Evolutionary conservation across 345 rosid genomes (phyloP), one percentile per base, ranked within the genome.

Genomic region (Linum tenue): DNA sequence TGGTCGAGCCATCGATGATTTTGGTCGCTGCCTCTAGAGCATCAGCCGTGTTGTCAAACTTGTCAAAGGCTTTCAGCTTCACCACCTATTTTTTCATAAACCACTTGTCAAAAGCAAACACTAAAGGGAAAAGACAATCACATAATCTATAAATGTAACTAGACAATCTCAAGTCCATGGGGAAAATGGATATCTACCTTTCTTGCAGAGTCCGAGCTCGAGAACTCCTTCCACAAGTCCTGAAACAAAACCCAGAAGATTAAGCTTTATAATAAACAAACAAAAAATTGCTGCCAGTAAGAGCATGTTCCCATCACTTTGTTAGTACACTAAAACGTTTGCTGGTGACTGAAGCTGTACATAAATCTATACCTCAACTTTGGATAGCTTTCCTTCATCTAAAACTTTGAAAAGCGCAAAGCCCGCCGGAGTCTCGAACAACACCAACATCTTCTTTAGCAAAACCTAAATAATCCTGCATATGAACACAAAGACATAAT

Each of bases 31-130:
- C 95, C 77, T 85, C 86, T 43, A 94, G 81, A 39, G 97, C 98
- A 68, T 88, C 96, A 15, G 94, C 68, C 2, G 97, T 94, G 67
- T 94, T 90, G 38, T 90, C 96, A 72, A 90, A 90, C 86, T 90
- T 94, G 2, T 82, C 78, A 78, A 94, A 94, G 61, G 90, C 92
- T 77, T 83, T 83, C 42, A 94, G 79, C 83, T 88, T 85, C 3
- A 90, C 97, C 38, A 90, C 76, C 96, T 92, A 72, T 41, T 6
- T 22, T 38, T 22, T 60, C 15, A 1, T 0, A 35, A 36, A 22
- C 53, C 11, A 48, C 2, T 9, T 1, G 14, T 2, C 9, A 9
- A 4, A 48, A 48, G 2, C 53, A 7, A 48, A 48, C 15, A 48
- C 0, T 48, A 10, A 7, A 3, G 14, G 9, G 3, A 48, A 15